phyloP scores from a whole-genome alignment of 805 yeast genomes.

The Candida takata region DNA sequence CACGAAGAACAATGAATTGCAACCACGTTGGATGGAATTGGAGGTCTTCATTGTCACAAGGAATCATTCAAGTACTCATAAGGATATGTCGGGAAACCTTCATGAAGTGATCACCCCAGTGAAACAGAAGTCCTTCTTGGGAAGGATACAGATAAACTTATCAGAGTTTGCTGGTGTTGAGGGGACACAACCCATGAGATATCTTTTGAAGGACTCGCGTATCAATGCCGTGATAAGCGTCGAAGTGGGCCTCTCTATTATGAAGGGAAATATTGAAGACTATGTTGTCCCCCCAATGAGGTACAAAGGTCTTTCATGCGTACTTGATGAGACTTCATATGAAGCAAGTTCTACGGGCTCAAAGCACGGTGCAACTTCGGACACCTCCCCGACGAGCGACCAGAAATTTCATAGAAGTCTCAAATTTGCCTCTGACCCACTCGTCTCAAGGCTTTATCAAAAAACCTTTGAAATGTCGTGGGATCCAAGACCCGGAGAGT shows the following conservation, averaged over 20 bases:
- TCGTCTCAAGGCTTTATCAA: constrained; percentile 42
- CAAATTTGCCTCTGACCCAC: constrained; percentile 35
- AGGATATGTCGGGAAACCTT: constrained; percentile 2
- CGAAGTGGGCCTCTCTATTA: constrained; percentile 42
- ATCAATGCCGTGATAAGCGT: constrained; percentile 73
- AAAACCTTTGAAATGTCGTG: constrained; percentile 53
- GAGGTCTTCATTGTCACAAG: constrained; percentile 36
- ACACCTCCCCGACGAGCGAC: constrained; percentile 5
- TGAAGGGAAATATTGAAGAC: constrained; percentile 38
- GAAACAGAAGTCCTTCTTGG: constrained; percentile 42
- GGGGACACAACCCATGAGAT: constrained; percentile 46
- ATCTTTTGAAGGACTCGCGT: constrained; percentile 69
- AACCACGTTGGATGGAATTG: constrained; percentile 30
- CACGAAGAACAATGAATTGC: constrained; percentile 30
- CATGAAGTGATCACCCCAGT: constrained; percentile 1
- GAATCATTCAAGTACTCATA: constrained; percentile 13
- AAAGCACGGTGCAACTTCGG: constrained; percentile 7
- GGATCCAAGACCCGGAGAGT: constrained; percentile 51
- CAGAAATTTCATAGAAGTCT: constrained; percentile 10
- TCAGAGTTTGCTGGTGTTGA: constrained; percentile 57
- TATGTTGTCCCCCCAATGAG: constrained; percentile 33
- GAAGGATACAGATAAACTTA: constrained; percentile 59
- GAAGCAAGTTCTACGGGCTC: constrained; percentile 9
- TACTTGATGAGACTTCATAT: constrained; percentile 19
- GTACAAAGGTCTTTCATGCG: constrained; percentile 45